Percentiles rank a stretch among this genome's conserved stretches.
These are phyloP conservation scores for Mycogone perniciosa DNA, from an alignment of 2,329 filamentous ascomycete species.

Conservation along the genomic window DNA sequence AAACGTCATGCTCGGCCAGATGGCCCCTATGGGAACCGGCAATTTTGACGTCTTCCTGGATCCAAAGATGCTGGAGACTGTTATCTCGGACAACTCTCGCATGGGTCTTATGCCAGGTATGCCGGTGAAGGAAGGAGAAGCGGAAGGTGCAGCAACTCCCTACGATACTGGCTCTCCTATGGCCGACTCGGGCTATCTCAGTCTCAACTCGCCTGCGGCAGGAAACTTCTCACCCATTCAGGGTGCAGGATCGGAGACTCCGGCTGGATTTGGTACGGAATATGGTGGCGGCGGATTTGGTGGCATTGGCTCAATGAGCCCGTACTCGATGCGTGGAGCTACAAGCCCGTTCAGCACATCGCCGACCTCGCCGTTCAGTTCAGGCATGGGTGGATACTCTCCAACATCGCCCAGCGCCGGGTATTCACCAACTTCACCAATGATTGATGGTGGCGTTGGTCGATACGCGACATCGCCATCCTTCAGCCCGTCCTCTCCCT, in stretches of 20 bases:
- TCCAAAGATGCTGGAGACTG: conserved; percentile 90
- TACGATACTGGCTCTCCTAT: conserved; percentile 86
- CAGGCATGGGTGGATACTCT: conserved; percentile 58
- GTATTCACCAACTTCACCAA: conserved; percentile 72
- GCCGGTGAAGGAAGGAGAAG: conserved; percentile 65
- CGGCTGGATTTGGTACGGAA: conserved; percentile 58
- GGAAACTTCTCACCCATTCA: conserved; percentile 74
- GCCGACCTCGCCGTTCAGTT: conserved; percentile 56
- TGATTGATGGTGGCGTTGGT: conserved; percentile 47
- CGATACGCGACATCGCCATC: conserved; percentile 54
- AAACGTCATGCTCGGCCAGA: conserved; percentile 96
- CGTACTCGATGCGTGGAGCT: conserved; percentile 54
- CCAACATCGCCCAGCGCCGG: conserved; percentile 67
- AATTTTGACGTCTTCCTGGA: conserved; percentile 93
- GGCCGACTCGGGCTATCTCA: conserved; percentile 61
- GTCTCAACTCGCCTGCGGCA: conserved; percentile 55
- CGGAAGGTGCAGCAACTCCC: conserved; percentile 83
- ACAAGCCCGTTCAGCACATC: conserved; percentile 74
- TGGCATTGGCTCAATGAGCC: conserved; percentile 50
- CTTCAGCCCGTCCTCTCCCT: conserved; percentile 58
- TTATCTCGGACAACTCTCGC: conserved; percentile 85
- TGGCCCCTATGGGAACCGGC: conserved; percentile 94
- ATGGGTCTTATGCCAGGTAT: conserved; percentile 77
- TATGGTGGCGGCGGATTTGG: conserved; percentile 49
- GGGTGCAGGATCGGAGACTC: conserved; percentile 63